phyloP scores from a whole-genome alignment of 768 basidiomycete genomes.

The Coprinopsis marcescibilis region DNA sequence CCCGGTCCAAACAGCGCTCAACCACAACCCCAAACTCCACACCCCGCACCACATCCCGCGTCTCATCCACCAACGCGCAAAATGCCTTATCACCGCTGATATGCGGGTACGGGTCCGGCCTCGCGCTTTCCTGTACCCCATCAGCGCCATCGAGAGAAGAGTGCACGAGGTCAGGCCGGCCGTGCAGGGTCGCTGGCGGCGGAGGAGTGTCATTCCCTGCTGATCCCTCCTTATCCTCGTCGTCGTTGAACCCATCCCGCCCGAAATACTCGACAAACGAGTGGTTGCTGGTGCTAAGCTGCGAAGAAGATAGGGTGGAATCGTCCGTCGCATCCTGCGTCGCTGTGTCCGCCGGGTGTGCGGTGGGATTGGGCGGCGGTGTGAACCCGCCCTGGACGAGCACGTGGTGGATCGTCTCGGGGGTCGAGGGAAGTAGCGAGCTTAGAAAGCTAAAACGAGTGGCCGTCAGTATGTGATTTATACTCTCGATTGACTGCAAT shows the following conservation, averaged over 20 bases:
- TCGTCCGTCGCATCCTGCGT: not conserved
- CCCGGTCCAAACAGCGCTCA: slow-evolving; percentile 65
- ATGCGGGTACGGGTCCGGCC: slow-evolving; percentile 21
- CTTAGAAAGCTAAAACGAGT: slow-evolving; percentile 54
- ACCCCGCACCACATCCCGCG: slow-evolving; percentile 53
- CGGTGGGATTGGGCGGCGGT: not conserved
- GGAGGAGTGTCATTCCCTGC: slow-evolving; percentile 2
- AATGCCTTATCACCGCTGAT: slow-evolving; percentile 45
- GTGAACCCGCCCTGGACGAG: slow-evolving; percentile 57
- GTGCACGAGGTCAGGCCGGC: not conserved
- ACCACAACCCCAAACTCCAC: slow-evolving; percentile 69
- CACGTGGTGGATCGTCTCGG: slow-evolving; percentile 63
- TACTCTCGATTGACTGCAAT: no score
- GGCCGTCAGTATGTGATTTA: slow-evolving; percentile 1
- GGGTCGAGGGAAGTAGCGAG: slow-evolving; percentile 69
- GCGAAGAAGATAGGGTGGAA: slow-evolving; percentile 19
- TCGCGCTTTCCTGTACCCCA: slow-evolving; percentile 12
- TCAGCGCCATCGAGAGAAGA: not conserved
- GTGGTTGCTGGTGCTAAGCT: slow-evolving; percentile 17
- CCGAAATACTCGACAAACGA: not conserved
- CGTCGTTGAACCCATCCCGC: not conserved
- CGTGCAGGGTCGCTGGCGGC: slow-evolving; percentile 10
- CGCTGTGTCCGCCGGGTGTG: not conserved
- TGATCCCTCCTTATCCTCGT: not conserved
- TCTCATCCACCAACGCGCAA: slow-evolving; percentile 60